phyloP scores from a whole-genome alignment of 257 asterid species.

The Lavandula angustifolia region DNA sequence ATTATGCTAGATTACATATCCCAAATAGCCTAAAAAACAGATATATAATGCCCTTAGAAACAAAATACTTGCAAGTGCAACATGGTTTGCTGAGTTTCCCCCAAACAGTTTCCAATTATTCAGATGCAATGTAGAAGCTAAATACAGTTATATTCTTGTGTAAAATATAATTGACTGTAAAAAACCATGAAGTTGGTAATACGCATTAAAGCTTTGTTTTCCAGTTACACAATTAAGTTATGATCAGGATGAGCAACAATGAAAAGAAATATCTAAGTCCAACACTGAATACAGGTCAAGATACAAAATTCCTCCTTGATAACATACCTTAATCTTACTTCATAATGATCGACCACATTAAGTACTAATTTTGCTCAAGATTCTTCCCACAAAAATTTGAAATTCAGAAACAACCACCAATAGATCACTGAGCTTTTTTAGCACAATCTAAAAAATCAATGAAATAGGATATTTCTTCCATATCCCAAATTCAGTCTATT shows the following conservation, averaged over 20 bases:
- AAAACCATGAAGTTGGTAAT: not conserved
- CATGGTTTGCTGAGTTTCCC: not conserved
- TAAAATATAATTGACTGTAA: not conserved
- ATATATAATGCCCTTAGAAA: not conserved
- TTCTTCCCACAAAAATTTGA: not conserved
- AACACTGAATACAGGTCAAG: not conserved
- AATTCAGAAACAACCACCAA: not conserved
- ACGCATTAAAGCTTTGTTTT: not conserved
- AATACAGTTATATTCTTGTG: not conserved
- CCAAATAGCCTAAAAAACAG: not conserved
- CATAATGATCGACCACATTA: too few relatives aligned
- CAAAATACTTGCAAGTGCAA: not conserved
- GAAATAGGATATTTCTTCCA: not conserved
- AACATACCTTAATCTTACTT: not conserved
- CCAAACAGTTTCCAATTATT: not conserved
- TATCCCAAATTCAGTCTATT: not conserved
- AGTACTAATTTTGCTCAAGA: not conserved
- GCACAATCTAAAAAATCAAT: not conserved
- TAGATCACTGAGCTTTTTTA: not conserved
- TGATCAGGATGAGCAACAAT: not conserved
- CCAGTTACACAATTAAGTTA: not conserved
- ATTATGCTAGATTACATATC: not conserved
- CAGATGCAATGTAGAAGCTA: not conserved
- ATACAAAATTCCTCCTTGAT: not conserved
- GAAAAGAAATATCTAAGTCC: not conserved